A percentile compares a stretch with the other conserved stretches of the same genome.
phyloP scores from a whole-genome alignment of 2,329 filamentous ascomycete genomes.

The Colletotrichum agaves region DNA sequence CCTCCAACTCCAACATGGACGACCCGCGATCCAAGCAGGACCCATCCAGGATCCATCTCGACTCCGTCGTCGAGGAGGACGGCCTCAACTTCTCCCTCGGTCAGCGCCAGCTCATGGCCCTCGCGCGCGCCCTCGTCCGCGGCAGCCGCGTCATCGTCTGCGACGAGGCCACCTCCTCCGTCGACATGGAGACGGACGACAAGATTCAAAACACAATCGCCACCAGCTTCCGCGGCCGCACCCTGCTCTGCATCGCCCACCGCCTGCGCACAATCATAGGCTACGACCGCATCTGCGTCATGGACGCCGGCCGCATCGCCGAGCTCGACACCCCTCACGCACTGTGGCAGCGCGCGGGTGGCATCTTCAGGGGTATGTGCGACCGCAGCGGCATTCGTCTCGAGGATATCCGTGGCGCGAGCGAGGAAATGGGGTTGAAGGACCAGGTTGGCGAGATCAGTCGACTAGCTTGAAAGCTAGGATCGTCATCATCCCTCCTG shows the following conservation, averaged over 20 bases:
- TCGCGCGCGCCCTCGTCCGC: conserved; percentile 89
- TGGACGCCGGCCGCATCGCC: conserved; percentile 89
- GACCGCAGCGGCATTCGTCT: conserved; percentile 80
- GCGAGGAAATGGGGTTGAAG: conserved; percentile 45
- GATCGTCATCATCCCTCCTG: neutral
- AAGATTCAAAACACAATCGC: conserved; percentile 94
- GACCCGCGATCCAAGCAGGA: conserved; percentile 43
- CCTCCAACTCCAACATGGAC: conserved; percentile 48
- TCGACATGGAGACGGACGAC: conserved; percentile 96
- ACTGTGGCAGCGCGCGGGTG: conserved; percentile 74
- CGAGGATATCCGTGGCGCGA: conserved; percentile 63
- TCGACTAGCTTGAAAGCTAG: conserved; percentile 34
- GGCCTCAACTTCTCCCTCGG: conserved; percentile 96
- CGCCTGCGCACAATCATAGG: conserved; percentile 90
- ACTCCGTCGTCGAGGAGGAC: conserved; percentile 89
- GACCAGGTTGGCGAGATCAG: conserved; percentile 26
- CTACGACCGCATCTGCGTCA: conserved; percentile 96
- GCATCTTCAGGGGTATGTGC: conserved; percentile 92
- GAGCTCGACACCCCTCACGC: conserved; percentile 83
- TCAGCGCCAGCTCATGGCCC: conserved; percentile 93
- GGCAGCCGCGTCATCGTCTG: conserved; percentile 93
- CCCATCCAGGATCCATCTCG: conserved; percentile 78
- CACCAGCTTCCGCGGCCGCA: conserved; percentile 84
- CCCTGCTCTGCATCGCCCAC: conserved; percentile 92
- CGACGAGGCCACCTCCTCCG: conserved; percentile 92